Percentiles rank a stretch among this genome's conserved stretches.
Evolutionary conservation across 1,284 basidiomycete genomes (phyloP).

Genomic region (Ceratobasidium papillatum): DNA sequence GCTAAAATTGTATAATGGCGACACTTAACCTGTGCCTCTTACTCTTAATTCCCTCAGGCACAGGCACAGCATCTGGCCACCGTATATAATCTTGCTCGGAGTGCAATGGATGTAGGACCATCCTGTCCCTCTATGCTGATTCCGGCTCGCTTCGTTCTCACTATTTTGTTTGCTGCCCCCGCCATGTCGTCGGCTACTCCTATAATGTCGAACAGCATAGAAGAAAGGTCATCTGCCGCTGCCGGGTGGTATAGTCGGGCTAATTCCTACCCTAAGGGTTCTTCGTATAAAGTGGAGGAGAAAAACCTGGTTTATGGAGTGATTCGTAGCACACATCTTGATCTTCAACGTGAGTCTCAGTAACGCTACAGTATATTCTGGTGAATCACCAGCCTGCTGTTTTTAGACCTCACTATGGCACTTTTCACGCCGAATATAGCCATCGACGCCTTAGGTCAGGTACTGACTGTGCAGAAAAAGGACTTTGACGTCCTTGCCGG

Average conservation of each 20-base stretch:
- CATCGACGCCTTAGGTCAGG: slow-evolving; percentile 56
- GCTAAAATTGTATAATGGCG: no score
- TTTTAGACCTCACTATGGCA: slow-evolving; percentile 55
- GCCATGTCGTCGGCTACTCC: not conserved
- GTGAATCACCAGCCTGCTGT: not conserved
- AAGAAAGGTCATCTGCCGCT: not conserved
- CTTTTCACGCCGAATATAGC: slow-evolving; percentile 56
- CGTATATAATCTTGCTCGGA: no score
- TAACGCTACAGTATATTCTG: no score
- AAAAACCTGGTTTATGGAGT: slow-evolving; percentile 10
- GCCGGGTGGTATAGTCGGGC: slow-evolving; percentile 15
- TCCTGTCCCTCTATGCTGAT: not conserved
- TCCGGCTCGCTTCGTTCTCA: not conserved
- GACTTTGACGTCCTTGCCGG: slow-evolving; percentile 54
- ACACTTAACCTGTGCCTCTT: no score
- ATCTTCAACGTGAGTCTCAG: slow-evolving; percentile 9
- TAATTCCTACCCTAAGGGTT: not conserved
- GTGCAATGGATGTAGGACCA: no score
- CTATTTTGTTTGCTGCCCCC: not conserved
- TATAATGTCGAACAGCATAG: no score
- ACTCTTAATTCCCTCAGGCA: no score
- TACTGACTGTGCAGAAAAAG: slow-evolving; percentile 50
- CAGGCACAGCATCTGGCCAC: no score
- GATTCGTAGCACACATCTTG: slow-evolving; percentile 14
- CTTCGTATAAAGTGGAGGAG: not conserved